A percentile compares a stretch with the other conserved stretches of the same genome.
Conservation (phyloP, 1,284 basidiomycete species). For the Porogramme epimiltina region DNA sequence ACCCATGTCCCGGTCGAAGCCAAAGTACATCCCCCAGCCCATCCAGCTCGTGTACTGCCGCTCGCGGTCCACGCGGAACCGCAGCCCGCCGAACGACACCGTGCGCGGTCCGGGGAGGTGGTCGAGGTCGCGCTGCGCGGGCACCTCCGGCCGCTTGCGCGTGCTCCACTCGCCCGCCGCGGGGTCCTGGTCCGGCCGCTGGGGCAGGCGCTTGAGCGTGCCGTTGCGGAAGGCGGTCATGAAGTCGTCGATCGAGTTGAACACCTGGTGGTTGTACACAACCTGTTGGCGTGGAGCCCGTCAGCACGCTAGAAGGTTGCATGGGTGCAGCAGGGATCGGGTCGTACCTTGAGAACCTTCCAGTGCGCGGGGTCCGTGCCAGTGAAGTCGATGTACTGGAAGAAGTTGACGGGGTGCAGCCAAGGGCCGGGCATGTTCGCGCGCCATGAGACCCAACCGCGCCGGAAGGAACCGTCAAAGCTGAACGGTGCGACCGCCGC, state of each 20-base stretch:
- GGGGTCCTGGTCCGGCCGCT: slow-evolving; percentile 34
- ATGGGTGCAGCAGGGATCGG: neutral
- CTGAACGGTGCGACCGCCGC: slow-evolving; percentile 52
- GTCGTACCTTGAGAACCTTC: slow-evolving; percentile 48
- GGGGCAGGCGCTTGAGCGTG: slow-evolving; percentile 45
- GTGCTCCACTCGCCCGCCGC: slow-evolving; percentile 44
- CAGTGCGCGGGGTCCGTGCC: slow-evolving; percentile 56
- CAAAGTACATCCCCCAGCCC: slow-evolving; percentile 63
- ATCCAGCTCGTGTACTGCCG: slow-evolving; percentile 65
- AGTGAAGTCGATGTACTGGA: slow-evolving; percentile 54
- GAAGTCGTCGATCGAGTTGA: slow-evolving; percentile 48
- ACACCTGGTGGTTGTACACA: slow-evolving; percentile 63
- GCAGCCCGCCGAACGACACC: slow-evolving; percentile 57
- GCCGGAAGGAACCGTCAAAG: slow-evolving; percentile 61
- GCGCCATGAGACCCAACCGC: slow-evolving; percentile 52
- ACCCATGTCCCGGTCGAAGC: slow-evolving; percentile 70
- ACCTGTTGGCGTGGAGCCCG: slow-evolving; percentile 34
- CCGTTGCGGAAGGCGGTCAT: slow-evolving; percentile 53
- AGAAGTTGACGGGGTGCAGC: slow-evolving; percentile 57
- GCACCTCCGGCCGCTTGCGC: slow-evolving; percentile 40
- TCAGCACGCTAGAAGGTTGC: neutral
- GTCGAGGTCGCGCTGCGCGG: slow-evolving; percentile 53
- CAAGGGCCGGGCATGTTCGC: slow-evolving; percentile 51
- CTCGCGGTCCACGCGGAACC: slow-evolving; percentile 57
- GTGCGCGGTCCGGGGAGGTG: slow-evolving; percentile 61